Base-by-base conservation (phyloP, 2,329 filamentous ascomycete genomes). In the Thermoascus crustaceus region DNA sequence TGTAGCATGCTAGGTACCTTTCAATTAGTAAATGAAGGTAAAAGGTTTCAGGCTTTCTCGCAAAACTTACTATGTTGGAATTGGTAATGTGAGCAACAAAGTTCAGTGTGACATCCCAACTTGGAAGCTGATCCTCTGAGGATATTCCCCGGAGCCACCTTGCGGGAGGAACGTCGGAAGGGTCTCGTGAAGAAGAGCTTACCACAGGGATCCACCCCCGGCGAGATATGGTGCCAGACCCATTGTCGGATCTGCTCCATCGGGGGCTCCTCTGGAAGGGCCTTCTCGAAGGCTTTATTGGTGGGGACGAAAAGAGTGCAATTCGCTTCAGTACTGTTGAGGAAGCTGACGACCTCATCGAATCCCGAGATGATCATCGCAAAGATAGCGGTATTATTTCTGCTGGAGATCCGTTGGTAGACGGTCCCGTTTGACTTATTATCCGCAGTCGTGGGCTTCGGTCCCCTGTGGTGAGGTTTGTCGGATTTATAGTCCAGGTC, bases 251-350 rank as follows among this genome's bases (percentile, higher is more conserved):
- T 55, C 26, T 78, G 64, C 49, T 88, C 80, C 59, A 86, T 81
- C 39, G 72, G 72, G 3, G 80, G 80, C 63, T 85, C 78, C 41
- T 7, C 10, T n/a, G 69, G 65, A 32, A 60, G 64, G 39, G 75
- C 59, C 39, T 74, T 59, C 41, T 82, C 76, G 51, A 94, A 91
- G 0, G 85, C 86, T 35, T 70, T 66, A 55, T 94, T 76, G 1
- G 74, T 76, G 0, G 86, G 86, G 5, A 83, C 82, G 49, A 94
- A 91, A 25, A 88, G 61, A 1, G 87, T 94, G 52, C 80, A 77
- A 60, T 89, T 87, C 16, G 75, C 68, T 27, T 73, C 63, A 3
- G 83, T 88, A 52, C 75, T 73, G 61, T 91, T 89, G 20, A 94
- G 72, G 4, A 76, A 57, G 38, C 80, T 60, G 20, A 88, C 80